phyloP scores from a whole-genome alignment of 2,329 filamentous ascomycete genomes.

The Tolypocladium pustulatum region DNA sequence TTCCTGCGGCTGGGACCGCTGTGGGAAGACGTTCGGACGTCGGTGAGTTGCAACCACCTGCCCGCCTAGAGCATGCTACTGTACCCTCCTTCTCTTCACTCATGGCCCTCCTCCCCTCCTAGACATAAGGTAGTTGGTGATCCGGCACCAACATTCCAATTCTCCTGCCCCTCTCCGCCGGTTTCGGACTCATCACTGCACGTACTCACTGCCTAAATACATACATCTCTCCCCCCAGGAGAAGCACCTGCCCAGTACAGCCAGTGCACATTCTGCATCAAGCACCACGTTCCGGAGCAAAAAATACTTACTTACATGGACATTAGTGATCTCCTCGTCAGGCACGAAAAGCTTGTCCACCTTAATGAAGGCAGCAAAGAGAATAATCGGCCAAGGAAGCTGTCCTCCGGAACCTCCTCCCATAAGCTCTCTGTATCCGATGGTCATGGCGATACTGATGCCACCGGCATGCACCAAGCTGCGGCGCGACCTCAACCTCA shows the following conservation, averaged over 20 bases:
- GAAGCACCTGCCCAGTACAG: neutral
- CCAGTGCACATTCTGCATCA: neutral
- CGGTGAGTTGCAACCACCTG: constrained; percentile 33
- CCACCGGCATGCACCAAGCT: constrained; percentile 28
- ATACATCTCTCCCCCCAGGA: no score
- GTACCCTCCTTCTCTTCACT: neutral
- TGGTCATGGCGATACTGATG: constrained; percentile 33
- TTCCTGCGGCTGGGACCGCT: constrained; percentile 46
- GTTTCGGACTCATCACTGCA: neutral
- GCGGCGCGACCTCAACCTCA: constrained; percentile 11
- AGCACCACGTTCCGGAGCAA: neutral
- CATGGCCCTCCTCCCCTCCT: neutral
- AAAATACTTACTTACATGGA: constrained; percentile 49
- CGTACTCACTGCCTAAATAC: neutral
- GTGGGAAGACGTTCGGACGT: constrained; percentile 52
- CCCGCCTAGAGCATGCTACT: neutral
- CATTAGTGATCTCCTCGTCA: constrained; percentile 52
- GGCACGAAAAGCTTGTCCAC: constrained; percentile 55
- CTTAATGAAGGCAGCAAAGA: constrained; percentile 50
- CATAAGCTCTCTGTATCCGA: constrained; percentile 38
- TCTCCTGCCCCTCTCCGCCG: neutral
- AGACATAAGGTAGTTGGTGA: neutral
- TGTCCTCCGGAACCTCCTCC: constrained; percentile 33
- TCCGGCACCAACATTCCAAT: neutral
- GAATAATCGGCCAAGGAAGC: constrained; percentile 37